Conservation (phyloP, 192 early-diverging fungal genomes). For the Spizellomyces punctatus region DNA sequence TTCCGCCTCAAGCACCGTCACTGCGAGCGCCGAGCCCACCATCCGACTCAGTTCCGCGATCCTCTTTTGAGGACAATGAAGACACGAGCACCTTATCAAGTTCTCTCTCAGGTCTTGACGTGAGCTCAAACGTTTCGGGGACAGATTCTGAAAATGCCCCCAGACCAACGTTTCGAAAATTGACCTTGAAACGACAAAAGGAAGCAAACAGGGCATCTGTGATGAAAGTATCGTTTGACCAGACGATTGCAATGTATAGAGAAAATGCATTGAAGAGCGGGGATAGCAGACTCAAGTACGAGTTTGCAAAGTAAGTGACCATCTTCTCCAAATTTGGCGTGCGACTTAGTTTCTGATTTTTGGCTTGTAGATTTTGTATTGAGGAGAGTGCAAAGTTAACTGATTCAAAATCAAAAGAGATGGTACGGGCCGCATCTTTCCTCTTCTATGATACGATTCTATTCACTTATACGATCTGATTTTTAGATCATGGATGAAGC, state of each 20-base stretch:
- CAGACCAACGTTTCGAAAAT: constrained; percentile 18
- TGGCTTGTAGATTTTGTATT: constrained; percentile 10
- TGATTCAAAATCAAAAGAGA: constrained; percentile 37
- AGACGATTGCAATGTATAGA: constrained; percentile 46
- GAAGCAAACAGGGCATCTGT: neutral
- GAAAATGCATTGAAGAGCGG: constrained; percentile 69
- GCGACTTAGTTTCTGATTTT: constrained; percentile 39
- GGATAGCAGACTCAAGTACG: constrained; percentile 64
- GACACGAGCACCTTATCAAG: too few relatives aligned
- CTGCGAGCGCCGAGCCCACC: too few relatives aligned
- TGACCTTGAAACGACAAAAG: constrained; percentile 6
- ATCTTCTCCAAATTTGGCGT: constrained; percentile 56
- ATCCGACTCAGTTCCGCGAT: too few relatives aligned
- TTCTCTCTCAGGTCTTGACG: too few relatives aligned
- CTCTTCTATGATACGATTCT: neutral
- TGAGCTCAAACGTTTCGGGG: too few relatives aligned
- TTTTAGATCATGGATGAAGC: constrained; percentile 62
- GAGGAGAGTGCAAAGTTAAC: constrained; percentile 13
- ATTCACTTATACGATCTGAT: too few relatives aligned
- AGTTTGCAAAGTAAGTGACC: constrained; percentile 58
- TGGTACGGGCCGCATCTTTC: constrained; percentile 7
- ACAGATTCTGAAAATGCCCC: too few relatives aligned
- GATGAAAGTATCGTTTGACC: constrained; percentile 13
- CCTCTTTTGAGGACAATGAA: too few relatives aligned
- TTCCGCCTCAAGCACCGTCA: too few relatives aligned